Base-by-base conservation (phyloP, 208 protist genomes). In the Trypanosoma vivax region DNA sequence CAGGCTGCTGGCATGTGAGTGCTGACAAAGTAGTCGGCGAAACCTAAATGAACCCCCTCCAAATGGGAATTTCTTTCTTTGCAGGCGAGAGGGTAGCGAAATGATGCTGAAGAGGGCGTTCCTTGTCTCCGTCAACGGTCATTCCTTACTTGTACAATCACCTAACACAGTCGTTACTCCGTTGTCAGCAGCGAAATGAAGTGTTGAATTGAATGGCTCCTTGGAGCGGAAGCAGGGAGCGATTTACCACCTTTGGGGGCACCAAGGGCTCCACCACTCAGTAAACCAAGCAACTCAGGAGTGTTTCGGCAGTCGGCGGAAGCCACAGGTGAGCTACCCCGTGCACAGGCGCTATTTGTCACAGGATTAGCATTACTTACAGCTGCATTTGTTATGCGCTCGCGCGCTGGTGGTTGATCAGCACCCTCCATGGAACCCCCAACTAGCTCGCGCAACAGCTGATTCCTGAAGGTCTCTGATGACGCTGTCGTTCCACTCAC, bases 141-240 rank as follows among this genome's bases (percentile, higher is more conserved):
- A n/a, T n/a, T n/a, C n/a, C n/a, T n/a, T n/a, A n/a, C n/a, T n/a
- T n/a, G n/a, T n/a, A n/a, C n/a, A n/a, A n/a, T n/a, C n/a, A n/a
- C n/a, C n/a, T n/a, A n/a, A n/a, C n/a, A 14, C 19, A 16, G 18
- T 37, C 10, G 5, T 47, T 47, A 57, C 34, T 65, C 62, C 14
- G 58, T 68, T 10, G 61, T 79, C 7, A 79, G 59, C 16, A 79
- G 38, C 9, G 61, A 47, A 65, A 79, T 74, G 24, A 79, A 55
- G 28, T 71, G 61, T 6, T 58, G 47, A 37, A 79, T 55, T 16
- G 53, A 41, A 13, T 52, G 23, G 51, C 14, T 39, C 33, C 30
- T 29, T 34, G 50, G 19, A 5, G 43, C 25, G 10, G 42, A 18
- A 2, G 21, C 2, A 25, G 34, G 18, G 35, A 2, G 16, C 11